Base-by-base conservation (phyloP, 2,329 filamentous ascomycete species). In the Pestalotiopsis sp. region DNA sequence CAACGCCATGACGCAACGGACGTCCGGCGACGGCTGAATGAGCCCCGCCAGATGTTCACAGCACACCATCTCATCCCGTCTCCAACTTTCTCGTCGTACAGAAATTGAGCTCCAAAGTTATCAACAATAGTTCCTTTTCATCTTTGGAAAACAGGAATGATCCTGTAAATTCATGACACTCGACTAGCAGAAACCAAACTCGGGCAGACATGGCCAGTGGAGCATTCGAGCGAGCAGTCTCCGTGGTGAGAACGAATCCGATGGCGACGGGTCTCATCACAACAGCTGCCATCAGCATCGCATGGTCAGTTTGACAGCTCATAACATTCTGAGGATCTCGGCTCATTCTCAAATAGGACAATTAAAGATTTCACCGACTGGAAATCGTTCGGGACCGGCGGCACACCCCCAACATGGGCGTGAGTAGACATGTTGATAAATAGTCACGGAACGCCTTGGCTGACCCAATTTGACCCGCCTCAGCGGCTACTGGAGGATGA, bases 401-500 rank as follows among this genome's bases (percentile, higher is more conserved):
- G 64, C 17, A 66, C 64, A 49, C 64, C 64, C 25, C 64, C 64
- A 23, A 66, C 64, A 49, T 58, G 41, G 64, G 64, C 64, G 64
- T 66, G 31, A 56, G 62, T 65, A 27, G 4, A 5, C 3, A 25
- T 14, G 13, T 62, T 14, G 31, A 36, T 27, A 1, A 39, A n/a
- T 9, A 25, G 62, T 7, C 38, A 49, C 0, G n/a, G 7, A 52
- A n/a, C 7, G 4, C 5, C 6, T 65, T n/a, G 9, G 27, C 49
- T 66, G 17, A 57, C 45, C 2, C 11, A n/a, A 14, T 1, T 9
- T 36, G 13, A 17, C 25, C 7, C n/a, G n/a, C 45, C 9, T n/a
- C 45, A 66, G 64, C n/a, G 64, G 64, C 20, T 66, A 66, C 52
- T 58, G 41, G 52, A 66, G 52, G 27, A 66, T 66, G 25, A 66